Base-by-base conservation (phyloP, 78 protist species). In the Dictyostelium intermedium region DNA sequence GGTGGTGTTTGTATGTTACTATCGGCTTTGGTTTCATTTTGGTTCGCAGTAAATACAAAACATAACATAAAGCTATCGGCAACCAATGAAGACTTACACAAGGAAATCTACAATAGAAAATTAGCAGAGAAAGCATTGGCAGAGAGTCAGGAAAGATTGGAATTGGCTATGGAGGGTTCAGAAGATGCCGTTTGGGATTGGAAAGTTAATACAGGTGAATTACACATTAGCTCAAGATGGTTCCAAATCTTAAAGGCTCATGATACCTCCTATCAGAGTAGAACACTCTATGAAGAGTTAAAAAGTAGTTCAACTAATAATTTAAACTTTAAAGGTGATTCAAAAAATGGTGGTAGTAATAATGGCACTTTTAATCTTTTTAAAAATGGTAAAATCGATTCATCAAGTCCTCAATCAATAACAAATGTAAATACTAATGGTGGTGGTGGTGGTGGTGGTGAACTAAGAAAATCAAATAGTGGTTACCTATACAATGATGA, bases 131-230 rank as follows among this genome's bases (percentile, higher is more conserved):
- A 83, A 7, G 93, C 93, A 13, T 43, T 87, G 30, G 93, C 93
- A 6, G 93, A 87, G 50, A 61, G 80, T 45, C 93, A 87, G 50
- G 93, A 87, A 32, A 45, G 93, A n/a, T 63, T 87, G n/a, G 93
- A 87, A 20, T 34, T 87, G 30, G 93, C 93, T 20, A 87, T 87
- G 93, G 93, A 87, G 77, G 93, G 93, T 14, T 77, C 85, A 35
- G 93, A 87, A 32, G 93, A 87, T 43, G 93, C 93, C 0, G 93
- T 87, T 7, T 87, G 93, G 93, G 93, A 87, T 79, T 87, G 93
- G 93, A 87, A 87, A 47, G 83, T 87, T 25, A 79, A 87, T 79
- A 76, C 82, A 10, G 93, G 93, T 43, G 93, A 87, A 27, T 30
- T 87, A 2, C 93, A 87, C 34, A 87, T 87, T 18, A 78, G 85